A percentile compares a stretch with the other conserved stretches of the same genome.
phyloP scores from a whole-genome alignment of 495 filamentous ascomycete genomes.

The Schizothecium vesticola region DNA sequence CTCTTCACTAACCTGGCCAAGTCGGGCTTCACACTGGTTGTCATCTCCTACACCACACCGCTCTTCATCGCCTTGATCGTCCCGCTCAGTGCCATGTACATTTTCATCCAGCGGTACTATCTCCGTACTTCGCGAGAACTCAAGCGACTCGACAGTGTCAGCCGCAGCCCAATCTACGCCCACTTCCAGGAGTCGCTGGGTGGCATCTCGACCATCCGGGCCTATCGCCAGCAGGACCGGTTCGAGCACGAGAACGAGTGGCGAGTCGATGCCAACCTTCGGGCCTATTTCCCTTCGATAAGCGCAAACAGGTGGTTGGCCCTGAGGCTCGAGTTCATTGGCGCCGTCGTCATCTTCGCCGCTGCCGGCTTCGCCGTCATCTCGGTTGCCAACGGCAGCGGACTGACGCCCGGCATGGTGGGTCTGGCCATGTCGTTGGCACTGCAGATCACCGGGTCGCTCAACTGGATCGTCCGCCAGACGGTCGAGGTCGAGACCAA shows the following conservation, averaged over 20 bases:
- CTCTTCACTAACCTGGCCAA: slow-evolving; percentile 84
- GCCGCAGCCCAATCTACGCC: slow-evolving; percentile 90
- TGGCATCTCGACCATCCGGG: slow-evolving; percentile 94
- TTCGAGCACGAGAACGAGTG: slow-evolving; percentile 95
- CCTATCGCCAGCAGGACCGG: slow-evolving; percentile 80
- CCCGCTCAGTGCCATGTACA: slow-evolving; percentile 74
- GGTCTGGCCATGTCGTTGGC: slow-evolving; percentile 96
- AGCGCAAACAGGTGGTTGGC: slow-evolving; percentile 96
- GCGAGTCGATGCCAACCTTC: slow-evolving; percentile 92
- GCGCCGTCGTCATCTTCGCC: slow-evolving; percentile 86
- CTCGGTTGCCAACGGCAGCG: slow-evolving; percentile 66
- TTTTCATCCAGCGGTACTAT: slow-evolving; percentile 97
- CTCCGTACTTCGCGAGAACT: slow-evolving; percentile 91
- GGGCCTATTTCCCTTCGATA: slow-evolving; percentile 95
- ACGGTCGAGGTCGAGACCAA: slow-evolving; percentile 99
- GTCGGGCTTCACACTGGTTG: slow-evolving; percentile 77
- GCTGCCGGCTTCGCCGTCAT: slow-evolving; percentile 78
- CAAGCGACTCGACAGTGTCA: slow-evolving; percentile 93
- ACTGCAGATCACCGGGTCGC: slow-evolving; percentile 92
- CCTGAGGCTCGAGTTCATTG: slow-evolving; percentile 92
- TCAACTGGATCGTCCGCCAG: slow-evolving; percentile 99
- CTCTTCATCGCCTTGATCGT: slow-evolving; percentile 74
- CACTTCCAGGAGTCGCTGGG: slow-evolving; percentile 98
- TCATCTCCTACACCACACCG: slow-evolving; percentile 79
- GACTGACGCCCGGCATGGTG: slow-evolving; percentile 70